Conservation (phyloP, 371 early-diverging fungal genomes). For the Zancudomyces culisetae region DNA sequence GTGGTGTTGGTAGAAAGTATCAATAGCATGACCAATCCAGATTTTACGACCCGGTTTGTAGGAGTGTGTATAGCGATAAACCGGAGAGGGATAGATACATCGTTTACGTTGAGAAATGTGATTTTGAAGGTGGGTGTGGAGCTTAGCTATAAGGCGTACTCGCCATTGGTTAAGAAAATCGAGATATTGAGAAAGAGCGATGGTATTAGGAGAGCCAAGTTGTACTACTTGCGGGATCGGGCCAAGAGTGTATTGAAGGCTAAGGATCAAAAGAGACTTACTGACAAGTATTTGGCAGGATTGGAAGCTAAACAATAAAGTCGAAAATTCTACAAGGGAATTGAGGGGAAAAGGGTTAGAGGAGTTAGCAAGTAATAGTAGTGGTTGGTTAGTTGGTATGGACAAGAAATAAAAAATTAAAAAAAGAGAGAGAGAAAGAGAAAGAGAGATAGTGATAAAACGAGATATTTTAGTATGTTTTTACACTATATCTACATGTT, state of each 20-base stretch:
- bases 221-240: slow-evolving; percentile 58
- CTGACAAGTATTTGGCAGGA: background rate
- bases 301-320: background rate
- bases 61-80: slow-evolving; percentile 66
- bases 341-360: background rate
- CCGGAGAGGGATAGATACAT: slow-evolving; percentile 55
- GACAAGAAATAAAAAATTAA: no score
- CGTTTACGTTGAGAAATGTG: slow-evolving; percentile 59
- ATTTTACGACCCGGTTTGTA: slow-evolving; percentile 39
- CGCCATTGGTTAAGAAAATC: slow-evolving; percentile 64
- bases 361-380: background rate
- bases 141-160: slow-evolving; percentile 52
- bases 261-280: slow-evolving; percentile 13
- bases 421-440: no score
- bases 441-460: no score
- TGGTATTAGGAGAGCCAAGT: slow-evolving; percentile 53
- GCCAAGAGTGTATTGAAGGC: slow-evolving; percentile 42
- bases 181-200: slow-evolving; percentile 42
- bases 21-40: slow-evolving; percentile 42
- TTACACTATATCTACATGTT: background rate
- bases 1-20: slow-evolving; percentile 51
- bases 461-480: no score
- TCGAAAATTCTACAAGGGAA: background rate
- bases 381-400: background rate
- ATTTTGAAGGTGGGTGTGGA: slow-evolving; percentile 69